Percentiles rank a stretch among this genome's conserved stretches.
Evolutionary conservation across 2,329 filamentous ascomycete species (phyloP).

Genomic region (Fusarium verticillioides): DNA sequence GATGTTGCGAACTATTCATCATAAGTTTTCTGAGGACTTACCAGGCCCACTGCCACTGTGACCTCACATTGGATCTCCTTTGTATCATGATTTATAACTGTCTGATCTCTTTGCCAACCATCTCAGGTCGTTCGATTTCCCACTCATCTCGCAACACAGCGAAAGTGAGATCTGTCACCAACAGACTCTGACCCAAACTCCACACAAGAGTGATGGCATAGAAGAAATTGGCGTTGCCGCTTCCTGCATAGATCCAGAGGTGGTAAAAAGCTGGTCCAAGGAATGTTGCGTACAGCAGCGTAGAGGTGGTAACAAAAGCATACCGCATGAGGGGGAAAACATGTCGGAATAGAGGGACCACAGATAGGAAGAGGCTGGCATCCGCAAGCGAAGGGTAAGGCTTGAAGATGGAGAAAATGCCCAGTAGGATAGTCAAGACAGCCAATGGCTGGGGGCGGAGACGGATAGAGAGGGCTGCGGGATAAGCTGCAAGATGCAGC

Average conservation of each 20-base stretch:
- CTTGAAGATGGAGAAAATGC: constrained; percentile 94
- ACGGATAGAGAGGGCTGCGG: constrained; percentile 84
- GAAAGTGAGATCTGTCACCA: constrained; percentile 89
- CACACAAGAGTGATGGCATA: constrained; percentile 99
- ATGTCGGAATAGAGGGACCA: constrained; percentile 89
- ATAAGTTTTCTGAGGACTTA: neutral
- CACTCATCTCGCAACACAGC: constrained; percentile 91
- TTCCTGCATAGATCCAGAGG: constrained; percentile 97
- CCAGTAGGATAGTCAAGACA: constrained; percentile 83
- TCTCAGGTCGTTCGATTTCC: constrained; percentile 90
- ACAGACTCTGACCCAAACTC: constrained; percentile 87
- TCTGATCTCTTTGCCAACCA: constrained; percentile 86
- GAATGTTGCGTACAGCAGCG: constrained; percentile 86
- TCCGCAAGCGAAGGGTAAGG: constrained; percentile 96
- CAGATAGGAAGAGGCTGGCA: constrained; percentile 83
- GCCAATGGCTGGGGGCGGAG: constrained; percentile 88
- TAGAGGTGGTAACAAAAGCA: constrained; percentile 85
- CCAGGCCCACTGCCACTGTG: neutral
- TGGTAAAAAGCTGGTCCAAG: constrained; percentile 96
- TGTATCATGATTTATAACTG: constrained; percentile 71
- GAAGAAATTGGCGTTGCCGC: constrained; percentile 98
- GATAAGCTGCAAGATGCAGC: constrained; percentile 92
- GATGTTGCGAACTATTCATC: constrained; percentile 17
- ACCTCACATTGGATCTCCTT: constrained; percentile 6
- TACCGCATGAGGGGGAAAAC: constrained; percentile 94